Evolutionary conservation across 257 asterid genomes (phyloP), one percentile per base, ranked within the genome.

Genomic region (Avicennia marina): DNA sequence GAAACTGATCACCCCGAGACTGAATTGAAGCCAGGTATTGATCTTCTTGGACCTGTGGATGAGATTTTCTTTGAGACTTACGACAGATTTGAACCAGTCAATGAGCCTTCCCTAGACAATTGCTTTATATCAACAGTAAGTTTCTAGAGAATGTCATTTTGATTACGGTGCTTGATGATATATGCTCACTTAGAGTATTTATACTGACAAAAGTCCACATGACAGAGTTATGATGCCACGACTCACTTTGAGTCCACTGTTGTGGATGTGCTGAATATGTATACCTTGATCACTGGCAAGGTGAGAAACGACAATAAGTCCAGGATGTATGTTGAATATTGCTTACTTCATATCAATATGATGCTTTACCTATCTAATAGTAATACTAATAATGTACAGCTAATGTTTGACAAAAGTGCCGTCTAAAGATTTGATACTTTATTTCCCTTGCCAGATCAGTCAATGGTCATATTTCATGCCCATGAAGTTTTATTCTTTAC

Each of bases 41-140:
- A 78, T 76, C 96, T 90, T 69, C 94, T 90, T n/a, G 98, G 98
- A 55, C 82, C 87, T 32, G 96, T 90, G 77, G 98, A 90, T 59
- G 98, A 90, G 91, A 85, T 87, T 34, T 80, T 87, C 76, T 90
- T 71, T 44, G 98, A 90, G 79, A 82, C 87, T 54, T 84, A 84
- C 27, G 98, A 87, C 79, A 68, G 91, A 83, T 79, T 24, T 54
- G 96, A 84, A 72, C 96, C 98, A 53, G 91, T 79, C 64, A 90
- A 90, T 24, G 94, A 90, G 63, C 80, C 87, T 57, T 52, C 94
- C 53, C 61, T 79, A n/a, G n/a, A n/a, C n/a, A n/a, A n/a, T n/a
- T n/a, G n/a, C n/a, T n/a, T n/a, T n/a, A n/a, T n/a, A n/a, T 87
- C 98, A 72, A 73, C 94, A 2, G 98, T 87, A 73, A 77, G 98